Base-by-base conservation (phyloP, 2,329 filamentous ascomycete species). In the Penicillium rolfsii region DNA sequence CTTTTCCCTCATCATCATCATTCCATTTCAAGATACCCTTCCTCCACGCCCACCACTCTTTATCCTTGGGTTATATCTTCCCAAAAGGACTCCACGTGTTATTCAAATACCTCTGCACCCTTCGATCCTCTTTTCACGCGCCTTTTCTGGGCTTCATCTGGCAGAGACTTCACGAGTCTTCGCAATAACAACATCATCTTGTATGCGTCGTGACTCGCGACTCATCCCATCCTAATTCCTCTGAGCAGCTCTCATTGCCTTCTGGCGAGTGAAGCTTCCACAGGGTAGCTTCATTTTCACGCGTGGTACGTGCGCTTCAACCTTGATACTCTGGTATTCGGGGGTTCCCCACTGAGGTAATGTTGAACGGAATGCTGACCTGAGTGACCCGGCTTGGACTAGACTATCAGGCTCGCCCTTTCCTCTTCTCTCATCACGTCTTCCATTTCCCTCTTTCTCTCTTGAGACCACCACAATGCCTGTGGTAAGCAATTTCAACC, bases 391-490 rank as follows among this genome's bases (percentile, higher is more conserved):
- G 19, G 59, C 63, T 64, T 73, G 72, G 67, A 69, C 65, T 53
- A 67, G 68, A 67, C 69, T 72, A 67, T 69, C 63, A 64, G 66
- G 58, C 52, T 64, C 65, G 59, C 64, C 64, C 62, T 66, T 68
- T 56, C 62, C 64, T 65, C 61, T 64, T 64, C 57, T 58, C 63
- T 63, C 58, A 57, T 67, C 69, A 62, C 64, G 64, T 64, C 55
- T 57, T 38, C 55, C 66, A 61, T 64, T 50, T 46, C 57, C 57
- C 64, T 67, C 55, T 55, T 67, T 69, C 70, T 74, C 61, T 71
- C 73, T 52, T 53, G 57, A 65, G 55, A 62, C 56, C 72, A 63
- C 58, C 72, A 81, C 76, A 70, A 87, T 87, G 84, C 83, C 83
- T 79, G 81, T 82, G 70, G 84, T 86, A 82, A 81, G 83, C 81